Conservation (phyloP, 1,139 yeast genomes). For the Saccharomycopsis phalli region DNA sequence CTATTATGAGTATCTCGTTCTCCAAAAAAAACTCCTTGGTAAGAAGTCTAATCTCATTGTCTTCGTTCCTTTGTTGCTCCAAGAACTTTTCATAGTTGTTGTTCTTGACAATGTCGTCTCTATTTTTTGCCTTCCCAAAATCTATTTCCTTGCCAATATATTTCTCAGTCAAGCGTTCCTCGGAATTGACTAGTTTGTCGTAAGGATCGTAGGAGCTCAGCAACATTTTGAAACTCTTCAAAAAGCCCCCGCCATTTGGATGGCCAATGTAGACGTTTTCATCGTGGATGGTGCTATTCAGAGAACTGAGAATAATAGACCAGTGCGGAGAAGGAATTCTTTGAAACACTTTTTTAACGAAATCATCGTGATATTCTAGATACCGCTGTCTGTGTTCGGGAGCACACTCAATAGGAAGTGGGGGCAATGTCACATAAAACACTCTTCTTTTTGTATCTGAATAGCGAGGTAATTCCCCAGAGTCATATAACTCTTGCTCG, state of each 20-base stretch:
- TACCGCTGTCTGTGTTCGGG: constrained; percentile 28
- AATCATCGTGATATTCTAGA: constrained; percentile 40
- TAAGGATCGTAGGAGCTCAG: constrained; percentile 26
- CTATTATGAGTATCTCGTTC: constrained; percentile 21
- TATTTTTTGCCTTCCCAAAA: constrained; percentile 17
- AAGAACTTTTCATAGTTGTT: constrained; percentile 16
- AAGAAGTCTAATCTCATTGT: constrained; percentile 15
- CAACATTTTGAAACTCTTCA: constrained; percentile 29
- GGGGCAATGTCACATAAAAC: constrained; percentile 45
- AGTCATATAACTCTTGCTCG: constrained; percentile 31
- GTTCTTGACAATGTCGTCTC: constrained; percentile 21
- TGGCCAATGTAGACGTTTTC: constrained; percentile 21
- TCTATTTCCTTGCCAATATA: constrained; percentile 24
- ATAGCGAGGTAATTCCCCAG: constrained; percentile 33
- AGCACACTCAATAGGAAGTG: constrained; percentile 31
- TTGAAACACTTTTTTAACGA: constrained; percentile 41
- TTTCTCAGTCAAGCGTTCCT: constrained; percentile 27
- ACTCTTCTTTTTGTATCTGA: constrained; percentile 55
- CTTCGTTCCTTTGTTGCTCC: constrained; percentile 12
- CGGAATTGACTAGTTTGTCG: constrained; percentile 23
- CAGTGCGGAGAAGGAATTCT: constrained; percentile 63
- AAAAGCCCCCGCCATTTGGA: constrained; percentile 31
- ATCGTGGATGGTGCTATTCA: constrained; percentile 18
- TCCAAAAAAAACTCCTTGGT: constrained; percentile 16
- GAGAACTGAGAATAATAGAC: constrained; percentile 42